Percentiles rank a stretch among this genome's conserved stretches.
These are phyloP conservation scores for Fulvia fulva DNA, from an alignment of 2,329 filamentous ascomycete genomes.

Conservation along the genomic window DNA sequence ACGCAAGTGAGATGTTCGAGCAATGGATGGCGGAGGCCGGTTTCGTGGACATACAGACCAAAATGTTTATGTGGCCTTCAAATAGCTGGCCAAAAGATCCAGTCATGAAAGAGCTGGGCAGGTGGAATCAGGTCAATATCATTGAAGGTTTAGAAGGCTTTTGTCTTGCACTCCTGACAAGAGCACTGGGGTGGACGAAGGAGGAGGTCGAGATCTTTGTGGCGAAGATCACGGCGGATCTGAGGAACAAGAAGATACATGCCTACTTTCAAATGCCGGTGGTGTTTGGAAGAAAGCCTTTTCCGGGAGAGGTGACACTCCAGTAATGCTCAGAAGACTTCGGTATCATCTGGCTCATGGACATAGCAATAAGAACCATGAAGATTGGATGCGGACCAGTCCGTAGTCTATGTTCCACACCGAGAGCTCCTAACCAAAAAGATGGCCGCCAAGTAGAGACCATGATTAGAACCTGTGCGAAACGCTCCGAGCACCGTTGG, in stretches of 20 bases:
- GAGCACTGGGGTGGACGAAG: slow-evolving; percentile 40
- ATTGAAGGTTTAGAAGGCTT: slow-evolving; percentile 42
- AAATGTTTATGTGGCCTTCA: slow-evolving; percentile 40
- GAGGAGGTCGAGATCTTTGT: slow-evolving; percentile 44
- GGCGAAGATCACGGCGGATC: slow-evolving; percentile 32
- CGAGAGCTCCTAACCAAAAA: too few relatives aligned
- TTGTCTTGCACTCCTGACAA: slow-evolving; percentile 40
- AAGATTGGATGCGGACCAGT: too few relatives aligned
- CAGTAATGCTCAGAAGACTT: background rate
- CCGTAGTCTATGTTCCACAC: too few relatives aligned
- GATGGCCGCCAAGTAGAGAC: too few relatives aligned
- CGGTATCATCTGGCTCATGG: too few relatives aligned
- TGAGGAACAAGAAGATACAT: slow-evolving; percentile 35
- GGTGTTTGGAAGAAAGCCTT: slow-evolving; percentile 33
- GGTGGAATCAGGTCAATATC: slow-evolving; percentile 42
- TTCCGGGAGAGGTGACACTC: slow-evolving; percentile 16
- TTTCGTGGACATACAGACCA: slow-evolving; percentile 42
- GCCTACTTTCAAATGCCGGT: slow-evolving; percentile 40
- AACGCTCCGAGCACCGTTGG: too few relatives aligned
- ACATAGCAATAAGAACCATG: too few relatives aligned
- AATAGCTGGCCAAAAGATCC: slow-evolving; percentile 47
- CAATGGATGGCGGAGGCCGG: slow-evolving; percentile 39
- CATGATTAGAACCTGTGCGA: too few relatives aligned
- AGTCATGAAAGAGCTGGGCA: slow-evolving; percentile 49
- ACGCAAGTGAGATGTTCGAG: slow-evolving; percentile 38